Conservation (phyloP, 129 eudicot species). For the Chrysanthemum seticuspe region DNA sequence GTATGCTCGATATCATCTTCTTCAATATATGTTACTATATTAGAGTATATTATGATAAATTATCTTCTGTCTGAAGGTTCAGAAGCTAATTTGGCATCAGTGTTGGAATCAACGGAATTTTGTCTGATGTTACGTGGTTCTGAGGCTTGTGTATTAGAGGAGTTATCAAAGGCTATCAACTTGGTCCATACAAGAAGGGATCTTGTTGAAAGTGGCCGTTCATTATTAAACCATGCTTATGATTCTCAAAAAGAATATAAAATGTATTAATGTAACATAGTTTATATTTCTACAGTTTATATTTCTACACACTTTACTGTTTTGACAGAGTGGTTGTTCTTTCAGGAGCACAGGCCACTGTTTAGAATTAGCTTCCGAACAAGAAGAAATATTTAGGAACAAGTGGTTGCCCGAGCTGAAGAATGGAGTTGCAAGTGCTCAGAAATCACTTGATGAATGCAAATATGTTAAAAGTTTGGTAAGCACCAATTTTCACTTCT, state of each 20-base stretch:
- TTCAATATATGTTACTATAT: too few species aligned
- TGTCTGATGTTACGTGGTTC: slow-evolving; percentile 86
- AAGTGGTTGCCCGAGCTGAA: slow-evolving; percentile 80
- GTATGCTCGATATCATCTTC: slow-evolving; percentile 35
- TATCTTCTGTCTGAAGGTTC: slow-evolving; percentile 41
- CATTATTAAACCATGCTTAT: slow-evolving; percentile 80
- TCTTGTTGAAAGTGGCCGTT: slow-evolving; percentile 90
- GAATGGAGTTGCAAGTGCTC: slow-evolving; percentile 53
- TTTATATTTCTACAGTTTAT: neutral
- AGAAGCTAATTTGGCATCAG: slow-evolving; percentile 80
- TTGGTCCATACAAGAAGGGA: slow-evolving; percentile 75
- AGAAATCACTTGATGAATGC: slow-evolving; percentile 78
- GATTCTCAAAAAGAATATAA: slow-evolving; percentile 75
- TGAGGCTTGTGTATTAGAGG: slow-evolving; percentile 86
- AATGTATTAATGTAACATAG: slow-evolving; percentile 35
- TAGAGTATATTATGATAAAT: neutral
- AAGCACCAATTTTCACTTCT: slow-evolving; percentile 25
- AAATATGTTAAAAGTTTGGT: slow-evolving; percentile 86
- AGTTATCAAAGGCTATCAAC: slow-evolving; percentile 78
- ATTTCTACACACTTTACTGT: neutral
- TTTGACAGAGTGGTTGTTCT: slow-evolving; percentile 12
- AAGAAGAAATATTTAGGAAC: slow-evolving; percentile 61
- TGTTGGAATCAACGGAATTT: slow-evolving; percentile 82
- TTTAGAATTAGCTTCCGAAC: slow-evolving; percentile 77
- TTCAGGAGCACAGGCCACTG: slow-evolving; percentile 72